These are phyloP conservation scores for Xylaria polymorpha DNA, from an alignment of 2,329 filamentous ascomycete genomes.

Conservation along the genomic window DNA sequence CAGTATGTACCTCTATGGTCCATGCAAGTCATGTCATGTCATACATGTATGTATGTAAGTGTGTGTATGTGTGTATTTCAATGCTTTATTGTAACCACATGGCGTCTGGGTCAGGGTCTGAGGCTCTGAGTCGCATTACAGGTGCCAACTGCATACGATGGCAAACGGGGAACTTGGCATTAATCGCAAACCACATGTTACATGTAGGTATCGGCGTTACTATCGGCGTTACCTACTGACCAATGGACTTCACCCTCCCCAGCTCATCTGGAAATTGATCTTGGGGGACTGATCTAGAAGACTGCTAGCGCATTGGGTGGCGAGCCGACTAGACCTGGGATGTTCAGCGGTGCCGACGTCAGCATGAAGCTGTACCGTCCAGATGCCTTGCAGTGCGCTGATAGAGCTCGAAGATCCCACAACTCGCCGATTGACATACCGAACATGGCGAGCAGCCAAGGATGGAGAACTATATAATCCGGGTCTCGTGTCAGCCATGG, in stretches of 20 bases:
- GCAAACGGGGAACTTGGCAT: too few species aligned
- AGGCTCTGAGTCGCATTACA: too few species aligned
- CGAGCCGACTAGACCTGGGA: slow-evolving; percentile 62
- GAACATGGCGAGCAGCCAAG: slow-evolving; percentile 62
- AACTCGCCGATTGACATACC: slow-evolving; percentile 67
- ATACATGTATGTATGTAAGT: too few species aligned
- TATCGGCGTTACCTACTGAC: background rate
- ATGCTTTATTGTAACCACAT: too few species aligned
- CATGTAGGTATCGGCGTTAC: too few species aligned
- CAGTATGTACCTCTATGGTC: too few species aligned
- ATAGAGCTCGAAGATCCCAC: slow-evolving; percentile 65
- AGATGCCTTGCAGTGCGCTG: slow-evolving; percentile 63
- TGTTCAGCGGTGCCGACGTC: slow-evolving; percentile 68
- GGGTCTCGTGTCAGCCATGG: slow-evolving; percentile 19
- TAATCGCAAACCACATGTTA: background rate
- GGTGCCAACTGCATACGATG: background rate
- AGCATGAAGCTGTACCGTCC: slow-evolving; percentile 71
- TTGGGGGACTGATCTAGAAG: slow-evolving; percentile 50
- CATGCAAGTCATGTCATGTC: too few species aligned
- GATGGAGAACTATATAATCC: slow-evolving; percentile 56
- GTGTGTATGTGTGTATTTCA: too few species aligned
- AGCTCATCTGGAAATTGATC: slow-evolving; percentile 51
- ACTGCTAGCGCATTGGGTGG: slow-evolving; percentile 63
- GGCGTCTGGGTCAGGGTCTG: too few species aligned
- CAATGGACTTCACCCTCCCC: too few species aligned